phyloP scores from a whole-genome alignment of 108 stramenopile species.

The Cylindrotheca closterium region DNA sequence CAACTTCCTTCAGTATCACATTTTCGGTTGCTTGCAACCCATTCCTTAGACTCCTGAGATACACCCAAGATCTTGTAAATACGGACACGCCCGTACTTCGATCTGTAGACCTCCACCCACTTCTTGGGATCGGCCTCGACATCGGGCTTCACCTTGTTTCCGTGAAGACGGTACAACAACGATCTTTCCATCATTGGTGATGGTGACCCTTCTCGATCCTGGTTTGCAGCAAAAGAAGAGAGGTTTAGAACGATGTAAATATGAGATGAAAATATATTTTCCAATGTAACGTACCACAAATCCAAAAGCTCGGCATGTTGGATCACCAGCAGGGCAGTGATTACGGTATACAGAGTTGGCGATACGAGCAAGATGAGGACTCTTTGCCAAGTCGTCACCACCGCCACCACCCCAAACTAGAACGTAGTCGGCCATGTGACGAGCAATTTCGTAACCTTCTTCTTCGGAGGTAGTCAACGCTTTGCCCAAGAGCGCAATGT shows the following conservation, averaged over 20 bases:
- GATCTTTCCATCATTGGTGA: constrained; percentile 90
- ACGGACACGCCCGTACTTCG: constrained; percentile 97
- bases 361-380: constrained; percentile 94
- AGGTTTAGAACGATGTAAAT: constrained; percentile 7
- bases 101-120: constrained; percentile 90
- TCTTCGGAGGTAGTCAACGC: constrained; percentile 85
- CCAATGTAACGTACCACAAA: constrained; percentile 70
- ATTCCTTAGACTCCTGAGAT: constrained; percentile 72
- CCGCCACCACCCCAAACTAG: constrained; percentile 94
- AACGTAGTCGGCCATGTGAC: constrained; percentile 96
- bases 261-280: no score
- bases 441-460: constrained; percentile 92
- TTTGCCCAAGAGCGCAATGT: constrained; percentile 97
- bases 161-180: constrained; percentile 91
- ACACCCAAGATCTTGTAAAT: constrained; percentile 92
- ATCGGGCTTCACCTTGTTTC: constrained; percentile 71
- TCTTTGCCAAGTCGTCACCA: constrained; percentile 96
- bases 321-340: constrained; percentile 90
- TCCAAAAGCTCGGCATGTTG: constrained; percentile 87
- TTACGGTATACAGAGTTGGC: constrained; percentile 97
- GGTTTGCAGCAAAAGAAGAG: constrained; percentile 17
- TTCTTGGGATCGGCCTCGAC: constrained; percentile 70
- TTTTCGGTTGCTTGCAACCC: constrained; percentile 76
- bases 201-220: constrained; percentile 87
- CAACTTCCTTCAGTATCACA: constrained; percentile 87